Base-by-base conservation (phyloP, 768 basidiomycete species). In the Termitomyces sp. region DNA sequence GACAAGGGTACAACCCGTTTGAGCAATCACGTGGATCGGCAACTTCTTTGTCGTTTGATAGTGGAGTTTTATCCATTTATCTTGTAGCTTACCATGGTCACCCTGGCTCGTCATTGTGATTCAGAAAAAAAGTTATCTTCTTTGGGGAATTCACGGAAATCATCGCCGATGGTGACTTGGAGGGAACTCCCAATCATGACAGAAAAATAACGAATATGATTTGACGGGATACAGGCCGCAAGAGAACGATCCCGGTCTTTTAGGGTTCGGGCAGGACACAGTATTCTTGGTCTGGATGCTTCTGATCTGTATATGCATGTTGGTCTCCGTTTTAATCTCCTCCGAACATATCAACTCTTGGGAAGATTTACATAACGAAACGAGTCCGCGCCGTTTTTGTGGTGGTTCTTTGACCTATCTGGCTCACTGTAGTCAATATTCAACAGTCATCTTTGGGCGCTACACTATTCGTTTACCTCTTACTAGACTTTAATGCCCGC, bases 401-500 rank as follows among this genome's bases (percentile, higher is more conserved):
- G 10, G n/a, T n/a, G 21, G 12, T 63, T 58, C 49, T 57, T 59
- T 63, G 34, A 44, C 45, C 52, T 40, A 14, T 37, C 50, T 32
- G 52, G 53, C 34, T 47, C 44, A 54, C 61, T 27, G 14, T 57
- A 90, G 91, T 94, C 55, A 95, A 95, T 71, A 91, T 94, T 45
- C 88, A n/a, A 92, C 70, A 88, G 79, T 57, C 93, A 94, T 66
- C 73, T 93, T 8, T 79, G 83, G 89, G 84, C 27, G 83, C 86
- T 32, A 65, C 81, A 4, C 63, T 89, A 25, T 91, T 90, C 66
- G 63, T 72, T 16, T 76, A 77, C 66, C 70, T 88, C 52, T 72
- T 87, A 35, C 64, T 66, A 40, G 82, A 81, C 5, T 82, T 85
- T 61, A 78, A 79, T 56, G 69, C 75, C 23, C 72, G 72, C 44